Evolutionary conservation across 768 basidiomycete species (phyloP), one percentile per base, ranked within the genome.

Genomic region (Hericium coralloides): DNA sequence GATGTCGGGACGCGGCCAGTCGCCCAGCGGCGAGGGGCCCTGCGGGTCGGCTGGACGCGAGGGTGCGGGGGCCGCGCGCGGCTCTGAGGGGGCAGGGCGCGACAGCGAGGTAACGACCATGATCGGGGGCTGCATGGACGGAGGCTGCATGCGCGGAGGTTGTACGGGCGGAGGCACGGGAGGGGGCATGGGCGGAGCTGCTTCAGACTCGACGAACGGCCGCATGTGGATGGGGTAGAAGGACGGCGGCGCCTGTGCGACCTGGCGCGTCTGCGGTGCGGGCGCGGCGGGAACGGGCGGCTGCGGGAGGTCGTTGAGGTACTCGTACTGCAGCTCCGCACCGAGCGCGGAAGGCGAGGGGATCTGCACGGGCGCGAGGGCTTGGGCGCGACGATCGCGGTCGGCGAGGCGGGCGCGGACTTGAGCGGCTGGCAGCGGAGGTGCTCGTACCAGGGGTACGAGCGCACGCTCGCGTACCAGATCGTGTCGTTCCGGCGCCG

Each of bases 1-100:
- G 51, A 62, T 62, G 41, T 62, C 61, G 15, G 52, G 37, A 38
- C 61, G 61, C 10, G 61, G 61, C 61, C 61, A 62, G 31, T 62
- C 52, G 38, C 55, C 54, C 26, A 62, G 56, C n/a, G 61, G 61
- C 1, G 47, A 52, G 18, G 61, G 56, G 38, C 43, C 52, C n/a
- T 47, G 36, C 37, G 31, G 52, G 4, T 23, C 12, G 5, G 31
- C 15, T 2, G 53, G 26, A 7, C 10, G 52, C 38, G 12, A 23
- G 26, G 12, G 37, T 12, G 4, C 4, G 26, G 26, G 26, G 17
- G 2, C 38, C 20, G 38, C 15, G 6, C 39, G 23, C 37, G 17
- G n/a, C n/a, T n/a, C n/a, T n/a, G n/a, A n/a, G n/a, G n/a, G n/a
- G 17, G 2, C 38, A 26, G 38, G 18, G 6, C 39, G 23, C 37